These are phyloP conservation scores for Vigna trinervia DNA, from an alignment of 306 rosid genomes.

Conservation along the genomic window DNA sequence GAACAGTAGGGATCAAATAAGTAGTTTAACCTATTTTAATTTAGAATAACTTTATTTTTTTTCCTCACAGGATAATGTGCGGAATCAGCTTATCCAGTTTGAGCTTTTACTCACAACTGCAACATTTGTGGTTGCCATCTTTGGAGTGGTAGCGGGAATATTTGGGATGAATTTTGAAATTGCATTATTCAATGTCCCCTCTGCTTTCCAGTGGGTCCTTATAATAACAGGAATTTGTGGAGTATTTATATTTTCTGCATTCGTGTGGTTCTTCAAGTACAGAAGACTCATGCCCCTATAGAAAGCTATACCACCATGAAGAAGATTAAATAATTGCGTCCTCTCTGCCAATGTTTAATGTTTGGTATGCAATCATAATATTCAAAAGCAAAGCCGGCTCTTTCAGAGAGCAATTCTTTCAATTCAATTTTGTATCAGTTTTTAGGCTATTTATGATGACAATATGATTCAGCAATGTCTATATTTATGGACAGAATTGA, in stretches of 20 bases:
- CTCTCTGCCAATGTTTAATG: constrained; percentile 23
- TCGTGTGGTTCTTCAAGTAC: constrained; percentile 95
- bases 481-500: neutral
- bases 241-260: constrained; percentile 72
- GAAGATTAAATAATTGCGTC: constrained; percentile 23
- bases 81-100: constrained; percentile 97
- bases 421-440: constrained; percentile 45
- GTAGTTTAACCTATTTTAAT: neutral
- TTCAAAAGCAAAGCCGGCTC: constrained; percentile 39
- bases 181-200: constrained; percentile 62
- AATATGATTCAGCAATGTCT: constrained; percentile 28
- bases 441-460: constrained; percentile 26
- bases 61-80: constrained; percentile 84
- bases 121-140: constrained; percentile 94
- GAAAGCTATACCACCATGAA: constrained; percentile 40
- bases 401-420: constrained; percentile 47
- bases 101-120: constrained; percentile 97
- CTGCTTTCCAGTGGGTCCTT: constrained; percentile 92
- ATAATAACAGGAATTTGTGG: constrained; percentile 77
- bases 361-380: constrained; percentile 26
- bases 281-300: constrained; percentile 98
- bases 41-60: neutral
- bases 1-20: too few species aligned
- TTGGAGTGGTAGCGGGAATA: constrained; percentile 96
- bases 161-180: constrained; percentile 94